A percentile compares a stretch with the other conserved stretches of the same genome.
Evolutionary conservation across 345 rosid species (phyloP).

Genomic region (Ricinus communis): DNA sequence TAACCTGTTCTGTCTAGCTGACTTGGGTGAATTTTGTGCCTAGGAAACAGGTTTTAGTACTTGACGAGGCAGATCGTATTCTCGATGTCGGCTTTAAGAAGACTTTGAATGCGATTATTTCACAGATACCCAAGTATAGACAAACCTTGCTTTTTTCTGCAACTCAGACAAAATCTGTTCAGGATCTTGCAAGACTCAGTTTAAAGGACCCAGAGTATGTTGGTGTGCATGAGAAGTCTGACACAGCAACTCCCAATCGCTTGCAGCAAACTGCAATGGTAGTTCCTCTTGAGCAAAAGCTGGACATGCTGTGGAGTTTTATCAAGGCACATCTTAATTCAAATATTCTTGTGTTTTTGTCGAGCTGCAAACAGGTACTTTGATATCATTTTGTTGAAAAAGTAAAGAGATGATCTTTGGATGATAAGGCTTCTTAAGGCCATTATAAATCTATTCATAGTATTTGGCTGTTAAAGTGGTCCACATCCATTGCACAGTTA

Average conservation of each 20-base stretch:
- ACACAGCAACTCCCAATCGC: slow-evolving; percentile 74
- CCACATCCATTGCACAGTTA: background rate
- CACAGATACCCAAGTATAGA: slow-evolving; percentile 77
- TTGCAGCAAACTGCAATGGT: slow-evolving; percentile 79
- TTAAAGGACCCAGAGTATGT: slow-evolving; percentile 93
- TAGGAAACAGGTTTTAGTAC: slow-evolving; percentile 76
- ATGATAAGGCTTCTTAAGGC: background rate
- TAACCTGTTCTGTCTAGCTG: slow-evolving; percentile 21
- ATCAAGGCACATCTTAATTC: slow-evolving; percentile 74
- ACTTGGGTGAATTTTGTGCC: slow-evolving; percentile 40
- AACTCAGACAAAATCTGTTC: slow-evolving; percentile 88
- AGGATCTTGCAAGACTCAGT: slow-evolving; percentile 97
- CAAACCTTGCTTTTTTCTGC: slow-evolving; percentile 96
- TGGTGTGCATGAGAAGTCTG: slow-evolving; percentile 82
- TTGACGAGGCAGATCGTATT: slow-evolving; percentile 97
- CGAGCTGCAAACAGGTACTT: slow-evolving; percentile 89
- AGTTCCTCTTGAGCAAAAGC: slow-evolving; percentile 85
- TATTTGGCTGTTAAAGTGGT: background rate
- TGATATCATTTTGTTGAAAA: slow-evolving; percentile 10
- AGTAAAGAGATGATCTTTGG: background rate
- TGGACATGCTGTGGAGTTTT: slow-evolving; percentile 94
- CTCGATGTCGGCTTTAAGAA: slow-evolving; percentile 91
- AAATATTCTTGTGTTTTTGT: slow-evolving; percentile 82
- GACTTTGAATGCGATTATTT: slow-evolving; percentile 74
- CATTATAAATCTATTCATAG: background rate